Evolutionary conservation across 257 asterid species (phyloP), one percentile per base, ranked within the genome.

Genomic region (Nicotiana tabacum): DNA sequence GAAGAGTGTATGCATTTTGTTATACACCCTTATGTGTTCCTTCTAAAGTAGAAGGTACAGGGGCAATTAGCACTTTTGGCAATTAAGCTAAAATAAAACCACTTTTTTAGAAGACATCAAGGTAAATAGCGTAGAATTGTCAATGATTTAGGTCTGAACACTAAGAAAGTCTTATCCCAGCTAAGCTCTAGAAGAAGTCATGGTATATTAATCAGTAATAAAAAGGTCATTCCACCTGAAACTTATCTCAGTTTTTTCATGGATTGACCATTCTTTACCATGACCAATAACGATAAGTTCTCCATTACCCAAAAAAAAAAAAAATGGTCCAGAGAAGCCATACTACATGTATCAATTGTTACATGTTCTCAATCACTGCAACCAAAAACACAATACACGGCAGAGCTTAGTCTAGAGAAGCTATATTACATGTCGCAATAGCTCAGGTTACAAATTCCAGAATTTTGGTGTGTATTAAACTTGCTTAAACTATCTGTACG

Each of bases 51-150:
- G 43, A 27, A 76, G 53, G 9, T 76, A 76, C 29, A 51, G 64
- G 21, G 80, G 43, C 21, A 51, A 51, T 15, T 51, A 48, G 80
- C 80, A 76, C 64, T 76, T 74, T 76, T 76, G 80, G 64, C 64
- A 48, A 51, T 15, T 51, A 51, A 27, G 64, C 43, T 48, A 32
- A 76, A 13, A 15, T 13, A 7, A 48, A 48, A 74, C 21, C 80
- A 48, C 51, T 15, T 48, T 74, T 74, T 27, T 61, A 27, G 64
- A 33, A n/a, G 6, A 27, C 16, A 17, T 27, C 80, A 29, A 48
- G 39, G 51, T 48, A 74, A 51, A 76, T 15, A 29, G 64, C 4
- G 4, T 13, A 58, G 21, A 46, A 72, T 72, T 13, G 17, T 51
- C 80, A 48, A 76, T 48, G 64, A 17, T 76, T 51, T 51, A 76